Base-by-base conservation (phyloP, 257 asterid genomes). In the Solanum sitiens region DNA sequence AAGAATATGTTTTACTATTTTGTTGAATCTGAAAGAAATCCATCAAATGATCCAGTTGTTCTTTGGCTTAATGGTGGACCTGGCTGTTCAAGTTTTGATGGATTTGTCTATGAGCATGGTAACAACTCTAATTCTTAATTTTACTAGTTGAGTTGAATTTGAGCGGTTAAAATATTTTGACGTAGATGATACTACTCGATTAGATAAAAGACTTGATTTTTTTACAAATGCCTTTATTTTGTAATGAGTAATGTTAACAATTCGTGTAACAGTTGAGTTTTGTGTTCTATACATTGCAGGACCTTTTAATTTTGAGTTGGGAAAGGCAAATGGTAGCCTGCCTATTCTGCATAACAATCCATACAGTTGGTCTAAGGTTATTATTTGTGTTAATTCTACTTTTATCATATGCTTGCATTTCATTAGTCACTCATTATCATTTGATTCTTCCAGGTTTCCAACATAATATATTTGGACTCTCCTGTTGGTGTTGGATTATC, bases 31-130 rank as follows among this genome's bases (percentile, higher is more conserved):
- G 98, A 95, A 86, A 90, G 94, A 85, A 93, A 86, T 65, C 94
- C 98, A 67, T 91, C 94, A 2, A 87, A 86, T 63, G 99, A 97
- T 91, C 99, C 98, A n/a, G 89, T 97, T 50, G 98, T 95, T 85
- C 95, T 97, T 56, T 97, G 98, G 99, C 98, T 97, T 47, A 97
- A 97, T 90, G 99, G 99, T 42, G 99, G 98, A 11, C 99, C 99
- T 15, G 99, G 99, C 11, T 95, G 99, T 90, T 97, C 99, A 16
- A 95, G 99, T 93, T 97, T 97, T 75, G 99, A 97, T 94, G 99
- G 98, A 30, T 97, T 95, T 86, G 95, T 97, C 83, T 97, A 94
- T 89, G 99, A 97, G 85, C 97, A 97, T 77, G 99, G 99, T 67
- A 63, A 63, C 71, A 63, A 63, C 32, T 63, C 1, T n/a, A 63